Conservation (phyloP, 2,329 filamentous ascomycete species). For the Bisporella sp. region DNA sequence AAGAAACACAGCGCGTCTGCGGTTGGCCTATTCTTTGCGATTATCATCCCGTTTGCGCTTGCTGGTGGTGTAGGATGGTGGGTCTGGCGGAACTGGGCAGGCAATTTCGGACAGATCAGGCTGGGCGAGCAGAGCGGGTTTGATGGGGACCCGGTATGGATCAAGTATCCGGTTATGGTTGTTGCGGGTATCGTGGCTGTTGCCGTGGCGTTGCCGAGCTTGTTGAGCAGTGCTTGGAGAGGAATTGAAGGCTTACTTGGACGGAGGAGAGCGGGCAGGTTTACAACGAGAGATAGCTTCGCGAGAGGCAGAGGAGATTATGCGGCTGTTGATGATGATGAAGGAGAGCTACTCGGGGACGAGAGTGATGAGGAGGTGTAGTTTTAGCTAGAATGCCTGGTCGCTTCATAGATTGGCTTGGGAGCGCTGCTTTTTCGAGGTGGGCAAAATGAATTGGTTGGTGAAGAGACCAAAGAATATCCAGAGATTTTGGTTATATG, state of each 20-base stretch:
- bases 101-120: conserved; percentile 87
- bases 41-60: conserved; percentile 65
- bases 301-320: conserved; percentile 84
- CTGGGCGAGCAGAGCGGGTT: conserved; percentile 67
- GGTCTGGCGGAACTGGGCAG: conserved; percentile 76
- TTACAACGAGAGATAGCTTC: conserved; percentile 85
- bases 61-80: conserved; percentile 75
- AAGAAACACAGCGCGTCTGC: conserved; percentile 66
- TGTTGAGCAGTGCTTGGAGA: conserved; percentile 68
- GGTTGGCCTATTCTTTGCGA: conserved; percentile 75
- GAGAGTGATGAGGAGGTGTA: conserved; percentile 82
- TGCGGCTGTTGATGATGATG: conserved; percentile 81
- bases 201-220: conserved; percentile 57
- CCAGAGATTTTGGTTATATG: too few species aligned
- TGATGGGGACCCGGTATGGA: conserved; percentile 66
- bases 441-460: too few species aligned
- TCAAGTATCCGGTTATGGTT: conserved; percentile 75
- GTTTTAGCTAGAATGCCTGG: too few species aligned
- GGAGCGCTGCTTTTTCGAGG: too few species aligned
- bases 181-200: conserved; percentile 58
- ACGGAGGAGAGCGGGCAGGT: conserved; percentile 45
- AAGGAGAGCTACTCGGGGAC: conserved; percentile 88
- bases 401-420: too few species aligned
- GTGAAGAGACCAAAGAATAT: too few species aligned
- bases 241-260: conserved; percentile 45